Conservation (phyloP, 805 yeast genomes). For the Nakazawaea ambrosiae region DNA sequence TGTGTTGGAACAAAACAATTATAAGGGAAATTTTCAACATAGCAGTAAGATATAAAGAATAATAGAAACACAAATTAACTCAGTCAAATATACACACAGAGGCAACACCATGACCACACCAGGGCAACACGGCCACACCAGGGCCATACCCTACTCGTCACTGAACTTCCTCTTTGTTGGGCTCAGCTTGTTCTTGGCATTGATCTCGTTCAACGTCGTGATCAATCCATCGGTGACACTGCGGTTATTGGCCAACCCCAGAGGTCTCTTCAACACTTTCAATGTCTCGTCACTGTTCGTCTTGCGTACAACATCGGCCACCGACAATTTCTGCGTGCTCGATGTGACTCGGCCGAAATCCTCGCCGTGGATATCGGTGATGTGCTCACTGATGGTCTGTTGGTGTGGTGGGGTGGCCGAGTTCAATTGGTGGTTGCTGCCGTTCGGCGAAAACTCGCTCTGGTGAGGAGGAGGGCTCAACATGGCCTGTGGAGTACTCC, state of each 20-base stretch:
- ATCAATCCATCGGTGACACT: constrained; percentile 7
- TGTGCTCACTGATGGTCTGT: constrained; percentile 7
- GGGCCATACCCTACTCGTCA: constrained; percentile 5
- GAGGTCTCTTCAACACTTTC: constrained; percentile 5
- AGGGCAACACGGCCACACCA: too few relatives aligned
- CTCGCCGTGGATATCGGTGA: constrained; percentile 10
- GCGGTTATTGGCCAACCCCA: neutral
- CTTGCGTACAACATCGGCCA: constrained; percentile 1
- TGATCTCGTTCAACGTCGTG: constrained; percentile 1
- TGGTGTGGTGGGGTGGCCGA: neutral
- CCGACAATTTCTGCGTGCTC: neutral
- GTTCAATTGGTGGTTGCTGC: neutral
- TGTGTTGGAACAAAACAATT: too few relatives aligned
- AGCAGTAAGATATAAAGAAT: too few relatives aligned
- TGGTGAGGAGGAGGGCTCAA: neutral
- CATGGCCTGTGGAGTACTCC: neutral
- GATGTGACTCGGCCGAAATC: constrained; percentile 6
- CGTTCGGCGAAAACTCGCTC: neutral
- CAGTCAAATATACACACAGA: too few relatives aligned
- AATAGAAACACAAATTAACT: too few relatives aligned
- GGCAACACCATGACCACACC: too few relatives aligned
- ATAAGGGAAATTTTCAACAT: too few relatives aligned
- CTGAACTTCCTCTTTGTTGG: constrained; percentile 8
- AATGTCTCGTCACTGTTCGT: constrained; percentile 8
- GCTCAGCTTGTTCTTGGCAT: neutral